Evolutionary conservation across 495 filamentous ascomycete species (phyloP), one percentile per base, ranked within the genome.

Genomic region (Talaromyces borbonicus): DNA sequence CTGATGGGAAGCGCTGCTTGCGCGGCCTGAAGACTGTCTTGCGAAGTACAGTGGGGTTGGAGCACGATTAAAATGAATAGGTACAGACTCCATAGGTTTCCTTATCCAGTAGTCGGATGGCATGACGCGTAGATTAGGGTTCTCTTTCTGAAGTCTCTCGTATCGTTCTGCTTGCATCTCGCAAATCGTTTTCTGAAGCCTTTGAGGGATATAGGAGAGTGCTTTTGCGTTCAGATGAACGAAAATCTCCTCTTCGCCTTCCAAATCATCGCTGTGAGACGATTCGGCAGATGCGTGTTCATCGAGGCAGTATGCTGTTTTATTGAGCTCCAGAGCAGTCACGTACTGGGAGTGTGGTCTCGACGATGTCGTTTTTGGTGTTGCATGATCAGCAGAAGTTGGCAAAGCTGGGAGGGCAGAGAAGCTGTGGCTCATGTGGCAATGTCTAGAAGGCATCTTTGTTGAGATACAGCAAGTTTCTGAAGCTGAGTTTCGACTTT

Each of bases 231-330:
- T 56, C 5, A 58, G 53, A 8, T 53, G 46, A 25, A 47, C 54
- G 19, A 61, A 43, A 12, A 57, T 54, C 39, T 61, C 58, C 36
- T 56, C 53, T 50, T 56, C 58, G 25, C 50, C 44, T 22, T 45
- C 48, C 16, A 41, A 52, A 24, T 22, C 43, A 16, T 46, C 43
- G 43, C 43, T 46, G 16, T 22, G 30, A 4, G 41, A 43, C 3
- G 41, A 43, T 5, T 27, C 26, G 23, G 31, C 5, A 11, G 41
- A 43, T 23, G 26, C 41, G 16, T 23, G 8, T 8, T 43, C 24
- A 19, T 30, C 25, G 18, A 29, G 16, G 41, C 31, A 29, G 18
- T 43, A 18, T 31, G 24, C 41, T 15, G 18, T 19, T 15, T 8
- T 30, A 27, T 43, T 15, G n/a, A 41, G 26, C 8, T 41, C 38